These are phyloP conservation scores for Triangularia verruculosa DNA, from an alignment of 2,329 filamentous ascomycete species.

Conservation along the genomic window DNA sequence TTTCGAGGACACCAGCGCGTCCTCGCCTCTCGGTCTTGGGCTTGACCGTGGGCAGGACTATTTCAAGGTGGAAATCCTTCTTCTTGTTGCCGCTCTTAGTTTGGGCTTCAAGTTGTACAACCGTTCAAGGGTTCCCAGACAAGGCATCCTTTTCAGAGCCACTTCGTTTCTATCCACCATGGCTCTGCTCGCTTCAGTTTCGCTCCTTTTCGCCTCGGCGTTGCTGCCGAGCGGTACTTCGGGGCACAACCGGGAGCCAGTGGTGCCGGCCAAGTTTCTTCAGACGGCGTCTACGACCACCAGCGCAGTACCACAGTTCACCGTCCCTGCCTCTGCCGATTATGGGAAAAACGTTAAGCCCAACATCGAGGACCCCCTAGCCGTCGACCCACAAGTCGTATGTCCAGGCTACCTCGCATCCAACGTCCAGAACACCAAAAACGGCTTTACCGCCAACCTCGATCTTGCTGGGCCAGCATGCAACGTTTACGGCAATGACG, in stretches of 20 bases:
- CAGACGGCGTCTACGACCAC: conserved; percentile 1
- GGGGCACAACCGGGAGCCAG: not conserved
- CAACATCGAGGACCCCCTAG: conserved; percentile 62
- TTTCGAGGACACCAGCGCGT: not conserved
- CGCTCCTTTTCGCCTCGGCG: conserved; percentile 12
- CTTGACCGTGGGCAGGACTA: not conserved
- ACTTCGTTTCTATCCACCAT: conserved; percentile 14
- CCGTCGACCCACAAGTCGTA: conserved; percentile 58
- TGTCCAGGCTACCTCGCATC: conserved; percentile 69
- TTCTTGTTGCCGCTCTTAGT: conserved; percentile 8
- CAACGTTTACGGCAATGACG: conserved; percentile 75
- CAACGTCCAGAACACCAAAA: conserved; percentile 51
- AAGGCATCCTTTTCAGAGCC: not conserved
- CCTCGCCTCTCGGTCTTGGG: not conserved
- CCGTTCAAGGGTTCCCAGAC: not conserved
- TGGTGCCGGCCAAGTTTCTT: not conserved
- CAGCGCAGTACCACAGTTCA: conserved; percentile 35
- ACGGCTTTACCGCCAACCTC: conserved; percentile 66
- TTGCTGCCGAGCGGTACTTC: conserved; percentile 3
- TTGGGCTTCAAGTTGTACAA: not conserved
- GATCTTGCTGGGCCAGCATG: conserved; percentile 67
- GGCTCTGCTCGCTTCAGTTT: conserved; percentile 15
- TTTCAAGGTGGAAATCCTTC: conserved; percentile 4
- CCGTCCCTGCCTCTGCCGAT: conserved; percentile 45
- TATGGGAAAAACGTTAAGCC: conserved; percentile 50